Evolutionary conservation across 306 rosid species (phyloP), one percentile per base, ranked within the genome.

Genomic region (Malus orientalis): DNA sequence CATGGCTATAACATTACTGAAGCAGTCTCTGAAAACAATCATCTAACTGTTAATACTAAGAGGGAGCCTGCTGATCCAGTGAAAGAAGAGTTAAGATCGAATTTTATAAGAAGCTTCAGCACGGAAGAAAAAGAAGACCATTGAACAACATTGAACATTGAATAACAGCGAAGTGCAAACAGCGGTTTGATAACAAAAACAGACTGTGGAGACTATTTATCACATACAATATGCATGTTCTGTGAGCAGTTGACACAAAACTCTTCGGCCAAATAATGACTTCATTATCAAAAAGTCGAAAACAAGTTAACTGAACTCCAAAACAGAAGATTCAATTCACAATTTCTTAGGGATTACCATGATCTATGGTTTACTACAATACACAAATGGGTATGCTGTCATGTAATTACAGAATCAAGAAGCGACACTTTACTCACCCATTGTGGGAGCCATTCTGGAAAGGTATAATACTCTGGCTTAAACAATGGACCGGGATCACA

Each of bases 401-500:
- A 22, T 55, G 47, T 36, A 61, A 62, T 45, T 55, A 38, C 70
- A 75, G 61, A 77, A 55, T 81, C 64, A 45, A 44, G 16, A 63
- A 55, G 68, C 23, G 27, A 18, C 58, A 67, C n/a, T 54, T 81
- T 54, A 81, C 93, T 82, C 81, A 93, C 99, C 93, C 92, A 86
- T 58, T 71, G 82, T 78, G 93, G 84, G 83, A 89, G 54, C 98
- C 96, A 91, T 82, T 87, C 90, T 8, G 90, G 78, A 78, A 96
- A 85, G 55, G 82, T 66, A 77, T 74, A 81, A 73, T 86, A 69
- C 53, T 92, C 97, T n/a, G 97, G 89, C 87, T 83, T 92, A 84
- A 89, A 96, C 82, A 90, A 74, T n/a, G 89, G 85, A 70, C 93
- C 99, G 47, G 99, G 97, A 84, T 96, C 99, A 86, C 99, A 96